phyloP scores from a whole-genome alignment of 2,329 filamentous ascomycete genomes.

The Neofusicoccum parvum region DNA sequence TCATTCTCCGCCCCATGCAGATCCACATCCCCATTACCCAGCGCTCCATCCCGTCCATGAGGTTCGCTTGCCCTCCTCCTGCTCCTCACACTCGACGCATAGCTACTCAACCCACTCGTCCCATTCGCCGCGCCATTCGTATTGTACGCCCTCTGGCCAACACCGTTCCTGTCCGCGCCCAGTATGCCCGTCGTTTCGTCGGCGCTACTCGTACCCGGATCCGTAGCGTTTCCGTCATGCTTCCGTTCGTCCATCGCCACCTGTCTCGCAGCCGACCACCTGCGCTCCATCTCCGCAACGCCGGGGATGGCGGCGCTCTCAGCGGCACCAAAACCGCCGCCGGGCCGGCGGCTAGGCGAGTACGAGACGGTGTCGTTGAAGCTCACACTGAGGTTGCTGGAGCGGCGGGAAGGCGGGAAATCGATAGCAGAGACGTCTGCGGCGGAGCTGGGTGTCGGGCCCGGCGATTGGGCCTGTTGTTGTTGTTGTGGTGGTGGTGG shows the following conservation, averaged over 20 bases:
- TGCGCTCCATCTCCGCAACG: conserved; percentile 13
- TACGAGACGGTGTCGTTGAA: conserved; percentile 11
- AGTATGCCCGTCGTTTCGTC: conserved; percentile 20
- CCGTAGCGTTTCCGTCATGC: too few species aligned
- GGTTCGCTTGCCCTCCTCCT: conserved; percentile 1
- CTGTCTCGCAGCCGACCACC: not conserved
- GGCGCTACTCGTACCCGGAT: conserved; percentile 5
- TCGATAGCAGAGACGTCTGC: not conserved
- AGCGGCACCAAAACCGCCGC: too few species aligned
- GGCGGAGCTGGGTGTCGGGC: not conserved
- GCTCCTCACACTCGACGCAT: not conserved
- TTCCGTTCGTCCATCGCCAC: not conserved
- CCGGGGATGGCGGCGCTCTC: not conserved
- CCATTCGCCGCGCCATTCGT: conserved; percentile 2
- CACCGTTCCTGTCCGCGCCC: conserved; percentile 8
- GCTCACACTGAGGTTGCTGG: conserved; percentile 10
- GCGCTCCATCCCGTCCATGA: conserved; percentile 27
- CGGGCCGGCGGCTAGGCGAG: not conserved
- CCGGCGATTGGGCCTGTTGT: not conserved
- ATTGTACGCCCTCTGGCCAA: conserved; percentile 8
- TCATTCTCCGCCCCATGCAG: conserved; percentile 1
- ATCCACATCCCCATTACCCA: conserved; percentile 20
- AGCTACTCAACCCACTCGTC: not conserved
- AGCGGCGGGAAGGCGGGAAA: not conserved
- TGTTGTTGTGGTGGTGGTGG: not conserved